Evolutionary conservation across 345 rosid genomes (phyloP).

Genomic region (Arabis hirsuta): DNA sequence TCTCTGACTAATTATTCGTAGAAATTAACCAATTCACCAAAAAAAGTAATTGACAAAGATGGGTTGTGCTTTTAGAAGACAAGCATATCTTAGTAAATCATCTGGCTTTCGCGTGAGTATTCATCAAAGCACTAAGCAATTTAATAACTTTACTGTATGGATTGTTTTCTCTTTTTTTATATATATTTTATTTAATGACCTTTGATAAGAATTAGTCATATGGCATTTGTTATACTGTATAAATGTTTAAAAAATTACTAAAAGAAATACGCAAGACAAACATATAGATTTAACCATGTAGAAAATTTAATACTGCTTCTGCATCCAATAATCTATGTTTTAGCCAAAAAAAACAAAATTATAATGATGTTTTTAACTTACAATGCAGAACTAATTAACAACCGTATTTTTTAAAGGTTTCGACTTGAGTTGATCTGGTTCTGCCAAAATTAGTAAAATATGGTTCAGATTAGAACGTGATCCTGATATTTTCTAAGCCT

Average conservation of each 20-base stretch:
- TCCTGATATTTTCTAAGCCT: background rate
- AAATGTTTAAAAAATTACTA: background rate
- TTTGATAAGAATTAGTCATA: background rate
- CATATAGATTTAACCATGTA: background rate
- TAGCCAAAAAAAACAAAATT: no score
- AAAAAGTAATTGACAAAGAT: background rate
- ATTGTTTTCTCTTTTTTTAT: background rate
- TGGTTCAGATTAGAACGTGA: background rate
- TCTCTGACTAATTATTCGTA: background rate
- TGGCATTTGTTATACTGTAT: background rate
- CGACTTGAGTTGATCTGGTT: background rate
- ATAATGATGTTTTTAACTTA: no score
- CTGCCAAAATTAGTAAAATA: conserved; percentile 1
- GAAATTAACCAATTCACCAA: conserved; percentile 11
- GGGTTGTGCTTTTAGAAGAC: conserved; percentile 33
- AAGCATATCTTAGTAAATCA: conserved; percentile 34
- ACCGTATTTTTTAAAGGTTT: background rate
- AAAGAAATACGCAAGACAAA: background rate
- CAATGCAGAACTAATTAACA: no score
- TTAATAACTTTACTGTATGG: background rate
- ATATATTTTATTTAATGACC: background rate
- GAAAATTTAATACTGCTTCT: background rate
- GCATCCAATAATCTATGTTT: no score
- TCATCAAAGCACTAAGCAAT: conserved; percentile 39
- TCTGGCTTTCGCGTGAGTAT: conserved; percentile 34